Conservation (phyloP, 192 early-diverging fungal genomes). For the Coemansia sp. region DNA sequence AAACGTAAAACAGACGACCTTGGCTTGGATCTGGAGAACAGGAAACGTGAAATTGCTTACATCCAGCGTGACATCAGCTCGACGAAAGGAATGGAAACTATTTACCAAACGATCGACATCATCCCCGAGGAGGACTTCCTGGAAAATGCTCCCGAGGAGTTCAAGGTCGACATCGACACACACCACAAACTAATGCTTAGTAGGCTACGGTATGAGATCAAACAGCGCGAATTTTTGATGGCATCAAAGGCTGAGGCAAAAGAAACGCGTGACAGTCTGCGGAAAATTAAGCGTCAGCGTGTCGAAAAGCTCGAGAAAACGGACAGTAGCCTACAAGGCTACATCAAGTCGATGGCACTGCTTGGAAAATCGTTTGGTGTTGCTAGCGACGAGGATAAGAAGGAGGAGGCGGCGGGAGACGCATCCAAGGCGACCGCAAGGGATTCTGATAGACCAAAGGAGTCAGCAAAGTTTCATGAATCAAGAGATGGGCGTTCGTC, state of each 20-base stretch:
- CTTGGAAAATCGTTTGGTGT: slow-evolving; percentile 27
- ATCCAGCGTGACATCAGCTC: slow-evolving; percentile 45
- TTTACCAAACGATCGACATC: slow-evolving; percentile 49
- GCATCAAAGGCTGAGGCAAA: slow-evolving; percentile 17
- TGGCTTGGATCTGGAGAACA: slow-evolving; percentile 42
- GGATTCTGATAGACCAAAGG: slow-evolving; percentile 25
- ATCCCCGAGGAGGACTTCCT: slow-evolving; percentile 28
- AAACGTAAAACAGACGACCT: slow-evolving; percentile 35
- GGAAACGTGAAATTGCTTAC: slow-evolving; percentile 30
- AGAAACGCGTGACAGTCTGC: slow-evolving; percentile 35
- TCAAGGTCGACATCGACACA: slow-evolving; percentile 19
- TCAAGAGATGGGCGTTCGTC: slow-evolving; percentile 25
- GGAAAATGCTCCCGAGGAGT: slow-evolving; percentile 34
- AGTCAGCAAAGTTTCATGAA: slow-evolving; percentile 21
- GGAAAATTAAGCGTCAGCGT: slow-evolving; percentile 35
- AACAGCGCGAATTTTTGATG: slow-evolving; percentile 36
- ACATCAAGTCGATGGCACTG: slow-evolving; percentile 31
- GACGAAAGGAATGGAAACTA: slow-evolving; percentile 45
- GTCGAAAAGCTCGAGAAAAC: slow-evolving; percentile 48
- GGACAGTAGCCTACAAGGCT: slow-evolving; percentile 34
- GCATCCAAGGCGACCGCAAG: slow-evolving; percentile 6
- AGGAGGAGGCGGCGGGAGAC: slow-evolving; percentile 13
- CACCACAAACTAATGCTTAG: slow-evolving; percentile 54
- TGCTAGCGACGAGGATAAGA: slow-evolving; percentile 1
- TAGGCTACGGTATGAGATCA: slow-evolving; percentile 48